Percentiles rank a stretch among this genome's conserved stretches.
phyloP scores from a whole-genome alignment of 2,329 filamentous ascomycete species.

The Aspergillus glaucus region DNA sequence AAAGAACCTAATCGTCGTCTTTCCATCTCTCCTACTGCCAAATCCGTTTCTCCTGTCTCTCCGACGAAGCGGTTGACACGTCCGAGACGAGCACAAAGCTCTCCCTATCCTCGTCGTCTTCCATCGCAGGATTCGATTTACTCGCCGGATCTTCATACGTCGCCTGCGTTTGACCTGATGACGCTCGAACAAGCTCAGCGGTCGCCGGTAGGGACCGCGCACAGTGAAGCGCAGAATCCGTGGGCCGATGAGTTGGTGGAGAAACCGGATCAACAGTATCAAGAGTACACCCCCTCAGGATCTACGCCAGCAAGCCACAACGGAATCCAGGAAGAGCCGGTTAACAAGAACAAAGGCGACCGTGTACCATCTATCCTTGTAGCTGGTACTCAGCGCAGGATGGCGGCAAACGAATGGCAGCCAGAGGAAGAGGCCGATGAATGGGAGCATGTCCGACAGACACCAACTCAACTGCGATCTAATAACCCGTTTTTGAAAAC shows the following conservation, averaged over 20 bases:
- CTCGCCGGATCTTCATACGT: slow-evolving; percentile 33
- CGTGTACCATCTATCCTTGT: slow-evolving; percentile 18
- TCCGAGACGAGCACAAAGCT: slow-evolving; percentile 22
- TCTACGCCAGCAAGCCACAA: slow-evolving; percentile 3
- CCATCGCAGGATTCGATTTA: slow-evolving; percentile 28
- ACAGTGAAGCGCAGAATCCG: slow-evolving; percentile 21
- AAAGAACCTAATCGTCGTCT: slow-evolving; percentile 28
- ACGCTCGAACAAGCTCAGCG: slow-evolving; percentile 31
- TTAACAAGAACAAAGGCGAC: slow-evolving; percentile 8
- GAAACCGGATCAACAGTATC: slow-evolving; percentile 9
- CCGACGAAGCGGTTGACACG: slow-evolving; percentile 23
- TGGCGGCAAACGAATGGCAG: slow-evolving; percentile 17
- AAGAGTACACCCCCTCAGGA: slow-evolving; percentile 5
- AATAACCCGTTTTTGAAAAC: slow-evolving; percentile 37
- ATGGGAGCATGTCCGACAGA: slow-evolving; percentile 15
- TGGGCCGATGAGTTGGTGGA: slow-evolving; percentile 28
- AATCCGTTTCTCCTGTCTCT: slow-evolving; percentile 21
- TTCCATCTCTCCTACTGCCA: slow-evolving; percentile 27
- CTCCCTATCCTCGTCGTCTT: slow-evolving; percentile 17
- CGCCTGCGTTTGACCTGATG: slow-evolving; percentile 33
- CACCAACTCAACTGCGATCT: slow-evolving; percentile 27
- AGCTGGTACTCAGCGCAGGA: slow-evolving; percentile 15
- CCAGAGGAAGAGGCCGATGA: slow-evolving; percentile 6
- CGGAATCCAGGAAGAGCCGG: neutral
- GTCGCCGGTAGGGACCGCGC: slow-evolving; percentile 26